Evolutionary conservation across 495 filamentous ascomycete species (phyloP).

Genomic region (Letharia columbiana): DNA sequence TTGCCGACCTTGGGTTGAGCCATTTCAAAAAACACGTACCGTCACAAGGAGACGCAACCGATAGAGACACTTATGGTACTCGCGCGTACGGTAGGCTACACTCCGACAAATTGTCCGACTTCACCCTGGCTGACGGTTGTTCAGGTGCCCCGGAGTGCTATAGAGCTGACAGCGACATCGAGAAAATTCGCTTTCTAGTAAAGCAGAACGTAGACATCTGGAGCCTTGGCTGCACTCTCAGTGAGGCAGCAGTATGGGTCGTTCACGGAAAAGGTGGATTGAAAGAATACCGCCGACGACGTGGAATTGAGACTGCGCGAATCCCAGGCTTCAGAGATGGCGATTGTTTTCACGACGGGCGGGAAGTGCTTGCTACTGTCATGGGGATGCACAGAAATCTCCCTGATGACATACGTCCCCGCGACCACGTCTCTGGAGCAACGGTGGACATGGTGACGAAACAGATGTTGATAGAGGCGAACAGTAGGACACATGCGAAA

Average conservation of each 20-base stretch:
- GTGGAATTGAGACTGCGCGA: slow-evolving; percentile 25
- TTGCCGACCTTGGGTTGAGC: slow-evolving; percentile 34
- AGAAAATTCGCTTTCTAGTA: slow-evolving; percentile 16
- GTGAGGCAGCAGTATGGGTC: slow-evolving; percentile 38
- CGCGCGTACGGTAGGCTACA: slow-evolving; percentile 29
- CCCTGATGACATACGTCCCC: slow-evolving; percentile 6
- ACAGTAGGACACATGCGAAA: not conserved
- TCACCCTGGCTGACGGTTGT: slow-evolving; percentile 21
- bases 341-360: slow-evolving; percentile 39
- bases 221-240: slow-evolving; percentile 40
- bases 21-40: slow-evolving; percentile 25
- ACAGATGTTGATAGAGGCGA: slow-evolving; percentile 17
- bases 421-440: slow-evolving; percentile 25
- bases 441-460: slow-evolving; percentile 25
- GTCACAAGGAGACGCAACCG: slow-evolving; percentile 22
- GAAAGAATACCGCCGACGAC: slow-evolving; percentile 29
- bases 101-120: not conserved
- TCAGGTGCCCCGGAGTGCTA: slow-evolving; percentile 33
- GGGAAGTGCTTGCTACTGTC: slow-evolving; percentile 29
- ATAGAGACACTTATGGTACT: slow-evolving; percentile 29
- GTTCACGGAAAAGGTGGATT: slow-evolving; percentile 29
- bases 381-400: slow-evolving; percentile 26
- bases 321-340: slow-evolving; percentile 25
- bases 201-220: slow-evolving; percentile 36
- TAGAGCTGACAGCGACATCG: slow-evolving; percentile 25